Percentiles rank a stretch among this genome's conserved stretches.
These are phyloP conservation scores for Pseudocercospora ulei DNA, from an alignment of 2,329 filamentous ascomycete genomes.

Conservation along the genomic window DNA sequence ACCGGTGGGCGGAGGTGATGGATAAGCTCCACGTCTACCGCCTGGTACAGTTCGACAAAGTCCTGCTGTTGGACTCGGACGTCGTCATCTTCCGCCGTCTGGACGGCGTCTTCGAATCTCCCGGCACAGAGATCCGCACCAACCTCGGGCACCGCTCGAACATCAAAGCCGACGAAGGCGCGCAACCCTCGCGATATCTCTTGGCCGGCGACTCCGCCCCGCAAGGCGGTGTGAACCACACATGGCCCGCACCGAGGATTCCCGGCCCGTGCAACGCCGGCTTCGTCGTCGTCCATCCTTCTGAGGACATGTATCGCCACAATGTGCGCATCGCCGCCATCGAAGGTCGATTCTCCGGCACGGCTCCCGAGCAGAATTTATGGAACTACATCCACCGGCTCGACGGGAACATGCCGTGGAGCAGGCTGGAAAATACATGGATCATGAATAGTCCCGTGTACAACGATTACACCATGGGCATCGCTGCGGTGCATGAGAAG, in stretches of 20 bases:
- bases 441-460: constrained; percentile 34
- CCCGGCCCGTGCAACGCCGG: constrained; percentile 35
- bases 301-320: constrained; percentile 29
- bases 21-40: constrained; percentile 37
- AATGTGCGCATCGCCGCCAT: constrained; percentile 30
- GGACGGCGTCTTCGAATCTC: constrained; percentile 30
- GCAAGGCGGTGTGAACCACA: no score
- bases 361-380: constrained; percentile 36
- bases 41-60: constrained; percentile 34
- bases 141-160: no score
- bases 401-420: constrained; percentile 37
- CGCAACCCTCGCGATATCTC: constrained; percentile 27
- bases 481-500: constrained; percentile 36
- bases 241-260: no score
- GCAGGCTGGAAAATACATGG: constrained; percentile 32
- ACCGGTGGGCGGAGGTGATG: constrained; percentile 33
- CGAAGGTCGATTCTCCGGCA: constrained; percentile 27
- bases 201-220: no score
- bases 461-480: constrained; percentile 32
- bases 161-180: constrained; percentile 4
- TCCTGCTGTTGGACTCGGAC: constrained; percentile 35
- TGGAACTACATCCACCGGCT: constrained; percentile 31
- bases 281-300: constrained; percentile 35
- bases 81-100: constrained; percentile 7
- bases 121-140: constrained; percentile 22